Evolutionary conservation across 2,329 filamentous ascomycete species (phyloP), one percentile per base, ranked within the genome.

Genomic region (Aspergillus hiratsukae): DNA sequence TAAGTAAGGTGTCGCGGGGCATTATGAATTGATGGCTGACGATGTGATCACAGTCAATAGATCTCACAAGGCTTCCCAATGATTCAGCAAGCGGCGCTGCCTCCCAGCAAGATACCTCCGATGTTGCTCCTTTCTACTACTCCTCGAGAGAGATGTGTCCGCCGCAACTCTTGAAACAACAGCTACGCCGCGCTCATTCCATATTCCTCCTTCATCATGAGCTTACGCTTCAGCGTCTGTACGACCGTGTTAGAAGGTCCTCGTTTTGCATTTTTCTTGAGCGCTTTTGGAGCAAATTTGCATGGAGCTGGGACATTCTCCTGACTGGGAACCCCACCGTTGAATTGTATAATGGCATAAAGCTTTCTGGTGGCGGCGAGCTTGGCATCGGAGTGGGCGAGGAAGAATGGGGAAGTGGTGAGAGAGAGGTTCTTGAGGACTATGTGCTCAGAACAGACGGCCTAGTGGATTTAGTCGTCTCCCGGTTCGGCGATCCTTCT

Each of bases 381-480:
- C 83, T 97, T 27, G 94, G 94, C 17, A 84, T 97, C 48, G 94
- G 94, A 0, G 94, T 97, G 1, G 94, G 94, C 19, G 94, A 97
- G 71, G 94, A 97, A 76, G 90, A 97, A 54, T 88, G 91, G 71
- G 93, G 93, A 4, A 97, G 93, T 69, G 91, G 91, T 31, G 93
- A 97, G 76, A 82, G 93, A 65, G 93, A 95, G 65, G 93, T 97
- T 0, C 78, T 99, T 1, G 93, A 97, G 72, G 91, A 91, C n/a
- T 85, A 96, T 59, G 85, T 91, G 1, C 82, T 81, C 9, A 81
- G 89, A 54, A 89, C 90, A 25, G 87, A 94, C 52, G 94, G 94
- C 0, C 80, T 99, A 41, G 83, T 96, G 5, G 94, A 99, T 73
- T 73, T 97, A 50, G 80, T 97, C 45, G 91, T 97, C 3, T 91